A percentile compares a stretch with the other conserved stretches of the same genome.
phyloP scores from a whole-genome alignment of 768 basidiomycete species.

The Fibroporia radiculosa region DNA sequence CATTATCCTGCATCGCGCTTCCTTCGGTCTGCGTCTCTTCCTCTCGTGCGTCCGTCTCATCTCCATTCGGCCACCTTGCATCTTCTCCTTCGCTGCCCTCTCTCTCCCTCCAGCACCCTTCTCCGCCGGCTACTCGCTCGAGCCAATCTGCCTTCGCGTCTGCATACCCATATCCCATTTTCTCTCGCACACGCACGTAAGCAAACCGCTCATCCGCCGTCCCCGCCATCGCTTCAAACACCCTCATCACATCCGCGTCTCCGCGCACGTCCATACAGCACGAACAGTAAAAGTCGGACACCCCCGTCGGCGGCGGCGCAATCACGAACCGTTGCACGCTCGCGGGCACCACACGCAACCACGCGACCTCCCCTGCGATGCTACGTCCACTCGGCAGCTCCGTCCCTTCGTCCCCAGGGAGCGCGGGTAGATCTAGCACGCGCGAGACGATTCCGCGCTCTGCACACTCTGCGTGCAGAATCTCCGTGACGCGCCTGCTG shows the following conservation, averaged over 20 bases:
- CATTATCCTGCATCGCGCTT: not conserved
- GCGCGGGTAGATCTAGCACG: slow-evolving; percentile 6
- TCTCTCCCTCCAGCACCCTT: slow-evolving; percentile 12
- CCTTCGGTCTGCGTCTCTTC: too few species aligned
- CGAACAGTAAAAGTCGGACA: slow-evolving; percentile 14
- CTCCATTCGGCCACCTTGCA: not conserved
- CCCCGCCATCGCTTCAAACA: slow-evolving; percentile 12
- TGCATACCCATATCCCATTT: slow-evolving; percentile 11
- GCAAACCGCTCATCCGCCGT: slow-evolving; percentile 13
- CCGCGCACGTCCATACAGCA: slow-evolving; percentile 18
- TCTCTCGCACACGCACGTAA: slow-evolving; percentile 8
- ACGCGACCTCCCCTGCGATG: slow-evolving; percentile 2
- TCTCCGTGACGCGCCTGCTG: slow-evolving; percentile 12
- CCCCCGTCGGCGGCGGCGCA: slow-evolving; percentile 14
- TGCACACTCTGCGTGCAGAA: slow-evolving; percentile 15
- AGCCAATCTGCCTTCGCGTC: slow-evolving; percentile 15
- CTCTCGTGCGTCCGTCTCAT: not conserved
- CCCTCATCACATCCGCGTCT: slow-evolving; percentile 14
- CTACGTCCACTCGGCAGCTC: not conserved
- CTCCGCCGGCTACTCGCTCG: slow-evolving; percentile 6
- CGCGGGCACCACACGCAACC: slow-evolving; percentile 7
- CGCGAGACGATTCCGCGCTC: slow-evolving; percentile 7
- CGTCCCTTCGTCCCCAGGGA: not conserved
- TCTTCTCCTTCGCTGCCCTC: not conserved
- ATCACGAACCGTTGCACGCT: slow-evolving; percentile 11